Base-by-base conservation (phyloP, 345 rosid genomes). In the Balakata baccata region DNA sequence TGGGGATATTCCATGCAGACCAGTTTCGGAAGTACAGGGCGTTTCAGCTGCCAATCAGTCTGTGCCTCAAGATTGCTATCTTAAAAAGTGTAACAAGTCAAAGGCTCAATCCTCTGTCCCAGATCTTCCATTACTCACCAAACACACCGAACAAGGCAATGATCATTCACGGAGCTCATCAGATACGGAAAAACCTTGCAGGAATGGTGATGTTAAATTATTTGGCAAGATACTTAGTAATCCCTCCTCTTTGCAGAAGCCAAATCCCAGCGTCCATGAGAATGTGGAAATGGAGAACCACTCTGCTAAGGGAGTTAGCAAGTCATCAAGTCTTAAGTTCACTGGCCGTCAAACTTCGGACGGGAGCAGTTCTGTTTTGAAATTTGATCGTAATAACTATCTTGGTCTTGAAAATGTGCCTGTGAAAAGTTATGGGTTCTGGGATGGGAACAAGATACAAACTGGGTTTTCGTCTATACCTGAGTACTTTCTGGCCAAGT, bases 391-490 rank as follows among this genome's bases (percentile, higher is more conserved):
- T 64, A 86, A 64, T 56, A 83, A 84, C 69, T 79, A 74, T 77
- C 68, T 64, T 69, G 85, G 81, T 39, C 83, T 81, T 29, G 92
- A 92, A 77, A 89, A 85, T 81, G 85, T 80, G 71, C 93, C 96
- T 4, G 65, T 80, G 71, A 89, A 84, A 69, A 87, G 90, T 78
- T 88, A 88, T 43, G 90, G 97, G 3, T 89, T 85, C 74, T 92
- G 99, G 98, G 97, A 92, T 79, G 97, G 97, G 72, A 89, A 74
- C 74, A 84, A 86, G 82, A 89, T 89, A 50, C 97, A 84, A 69
- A 89, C 94, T 2, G 93, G 96, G 72, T 80, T 85, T 79, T 65
- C 93, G 25, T 78, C 95, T n/a, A 71, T 90, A 75, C 92, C 98
- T 1, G 96, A 90, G 81, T 90, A 84, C 41, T 81, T 90, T 39